Evolutionary conservation across 2,329 filamentous ascomycete genomes (phyloP), one percentile per base, ranked within the genome.

Genomic region (Talaromyces rugulosus): DNA sequence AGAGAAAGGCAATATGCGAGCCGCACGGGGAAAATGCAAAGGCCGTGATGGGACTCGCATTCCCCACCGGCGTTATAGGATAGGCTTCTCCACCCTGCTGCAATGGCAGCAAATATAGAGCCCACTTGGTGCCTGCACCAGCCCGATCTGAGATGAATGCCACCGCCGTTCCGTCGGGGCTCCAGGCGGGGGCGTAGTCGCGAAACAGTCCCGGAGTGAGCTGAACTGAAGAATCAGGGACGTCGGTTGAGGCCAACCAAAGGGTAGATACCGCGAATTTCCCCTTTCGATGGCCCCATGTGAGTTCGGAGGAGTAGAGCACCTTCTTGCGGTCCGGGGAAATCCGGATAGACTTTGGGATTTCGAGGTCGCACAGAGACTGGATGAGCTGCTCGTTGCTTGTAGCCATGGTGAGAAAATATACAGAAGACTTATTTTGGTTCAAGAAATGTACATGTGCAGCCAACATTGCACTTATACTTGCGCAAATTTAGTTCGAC

Each of bases 71-170:
- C 23, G 59, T 64, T 12, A 64, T 62, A 9, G 59, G 56, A 31
- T 62, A 62, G 12, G 56, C 51, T 23, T 64, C 62, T 30, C 18
- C 42, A 11, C 56, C 59, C 28, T 57, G 11, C 5, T 57, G 16
- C 42, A 62, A 56, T 44, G 51, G 31, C 16, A 59, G 30, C 18
- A 59, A 18, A 62, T 64, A 64, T 18, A 64, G 36, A 31, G 59
- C 62, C 58, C 55, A 65, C 44, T 56, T 59, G n/a, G 36, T 16
- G 42, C 61, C 61, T 12, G 61, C 58, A 34, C 18, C 55, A 23
- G 55, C 61, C n/a, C 63, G 63, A 33, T 65, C 63, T 23, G 63
- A 65, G 18, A 60, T 40, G 59, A 64, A 66, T 8, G 61, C 65
- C 14, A 67, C 50, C 31, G 60, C 31, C 7, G 53, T 60, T 31